These are phyloP conservation scores for Aquilaria agallochum DNA, from an alignment of 441 rosid species.

Conservation along the genomic window DNA sequence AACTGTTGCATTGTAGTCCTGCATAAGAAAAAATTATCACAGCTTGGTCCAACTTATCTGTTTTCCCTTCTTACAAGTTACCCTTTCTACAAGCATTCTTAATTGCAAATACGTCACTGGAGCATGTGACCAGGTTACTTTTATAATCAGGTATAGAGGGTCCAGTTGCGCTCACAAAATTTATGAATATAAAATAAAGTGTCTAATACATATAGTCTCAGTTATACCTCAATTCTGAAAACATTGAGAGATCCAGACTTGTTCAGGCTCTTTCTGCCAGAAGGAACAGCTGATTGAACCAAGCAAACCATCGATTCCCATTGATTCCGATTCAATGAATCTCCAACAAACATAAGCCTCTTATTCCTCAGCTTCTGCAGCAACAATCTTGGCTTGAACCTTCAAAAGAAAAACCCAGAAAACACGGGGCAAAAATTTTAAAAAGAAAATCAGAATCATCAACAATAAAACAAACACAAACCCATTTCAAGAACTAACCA, in stretches of 20 bases:
- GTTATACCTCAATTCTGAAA: slow-evolving; percentile 62
- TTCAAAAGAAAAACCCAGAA: slow-evolving; percentile 10
- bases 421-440: not conserved
- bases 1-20: slow-evolving; percentile 87
- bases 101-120: too few relatives aligned
- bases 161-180: too few relatives aligned
- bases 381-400: slow-evolving; percentile 70
- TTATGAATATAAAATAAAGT: too few relatives aligned
- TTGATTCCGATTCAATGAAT: slow-evolving; percentile 83
- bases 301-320: slow-evolving; percentile 97
- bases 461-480: not conserved
- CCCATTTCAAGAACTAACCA: not conserved
- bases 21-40: not conserved
- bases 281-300: slow-evolving; percentile 72
- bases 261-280: slow-evolving; percentile 71
- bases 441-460: not conserved
- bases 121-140: too few relatives aligned
- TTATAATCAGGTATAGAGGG: too few relatives aligned
- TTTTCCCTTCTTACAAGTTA: too few relatives aligned
- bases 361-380: slow-evolving; percentile 84
- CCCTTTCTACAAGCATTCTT: too few relatives aligned
- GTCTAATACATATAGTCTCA: too few relatives aligned
- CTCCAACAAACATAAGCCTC: slow-evolving; percentile 98
- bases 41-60: too few relatives aligned
- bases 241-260: slow-evolving; percentile 64